Evolutionary conservation across 108 stramenopile species (phyloP).

Genomic region (Cyclostephanos tholiformis): DNA sequence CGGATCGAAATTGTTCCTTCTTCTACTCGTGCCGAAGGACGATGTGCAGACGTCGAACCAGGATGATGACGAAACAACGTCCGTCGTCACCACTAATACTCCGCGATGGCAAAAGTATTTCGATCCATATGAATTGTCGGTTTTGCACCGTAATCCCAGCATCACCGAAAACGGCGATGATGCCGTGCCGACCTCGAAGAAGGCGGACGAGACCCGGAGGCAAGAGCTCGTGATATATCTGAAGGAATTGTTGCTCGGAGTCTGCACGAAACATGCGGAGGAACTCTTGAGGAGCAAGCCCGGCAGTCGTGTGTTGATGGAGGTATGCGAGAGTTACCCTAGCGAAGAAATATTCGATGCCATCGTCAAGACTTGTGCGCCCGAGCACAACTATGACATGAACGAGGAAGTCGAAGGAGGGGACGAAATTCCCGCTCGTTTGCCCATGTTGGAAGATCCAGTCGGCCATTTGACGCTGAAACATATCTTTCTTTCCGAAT

Average conservation of each 20-base stretch:
- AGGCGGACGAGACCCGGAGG: conserved; percentile 81
- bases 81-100: neutral
- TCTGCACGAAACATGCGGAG: conserved; percentile 71
- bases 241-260: conserved; percentile 60
- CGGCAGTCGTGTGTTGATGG: conserved; percentile 80
- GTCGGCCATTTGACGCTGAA: conserved; percentile 77
- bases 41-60: conserved; percentile 44
- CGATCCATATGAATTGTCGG: conserved; percentile 85
- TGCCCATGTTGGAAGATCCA: conserved; percentile 74
- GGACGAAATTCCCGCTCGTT: neutral
- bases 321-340: conserved; percentile 66
- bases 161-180: conserved; percentile 59
- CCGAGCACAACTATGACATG: conserved; percentile 21
- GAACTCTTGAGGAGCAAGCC: conserved; percentile 75
- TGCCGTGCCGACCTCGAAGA: conserved; percentile 79
- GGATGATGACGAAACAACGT: conserved; percentile 4
- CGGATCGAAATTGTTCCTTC: conserved; percentile 86
- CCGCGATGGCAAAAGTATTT: conserved; percentile 65
- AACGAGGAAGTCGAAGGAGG: conserved; percentile 17
- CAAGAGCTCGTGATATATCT: conserved; percentile 82
- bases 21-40: conserved; percentile 68
- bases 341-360: conserved; percentile 49
- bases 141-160: conserved; percentile 66
- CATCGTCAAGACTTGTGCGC: conserved; percentile 56
- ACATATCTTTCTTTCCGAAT: conserved; percentile 66